Evolutionary conservation across 345 rosid species (phyloP).

Genomic region (Angophora floribunda): DNA sequence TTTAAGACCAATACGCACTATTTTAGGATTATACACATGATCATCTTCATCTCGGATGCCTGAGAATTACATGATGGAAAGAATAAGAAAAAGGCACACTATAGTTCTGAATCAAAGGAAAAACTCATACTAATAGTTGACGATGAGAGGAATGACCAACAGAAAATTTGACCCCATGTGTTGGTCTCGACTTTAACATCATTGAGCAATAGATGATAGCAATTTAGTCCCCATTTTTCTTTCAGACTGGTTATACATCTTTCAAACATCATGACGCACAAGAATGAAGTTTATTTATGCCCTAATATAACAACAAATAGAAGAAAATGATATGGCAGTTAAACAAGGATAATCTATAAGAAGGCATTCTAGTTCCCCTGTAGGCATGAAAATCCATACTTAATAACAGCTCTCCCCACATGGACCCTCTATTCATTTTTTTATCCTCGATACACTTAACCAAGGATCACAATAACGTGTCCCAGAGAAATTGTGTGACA

Average conservation of each 20-base stretch:
- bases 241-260: background rate
- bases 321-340: background rate
- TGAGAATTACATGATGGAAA: slow-evolving; percentile 11
- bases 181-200: background rate
- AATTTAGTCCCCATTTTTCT: background rate
- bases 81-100: background rate
- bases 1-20: slow-evolving; percentile 95
- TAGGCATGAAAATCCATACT: background rate
- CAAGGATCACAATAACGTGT: background rate
- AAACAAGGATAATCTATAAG: background rate
- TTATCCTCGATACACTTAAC: background rate
- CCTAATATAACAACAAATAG: background rate
- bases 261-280: background rate
- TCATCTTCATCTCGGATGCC: slow-evolving; percentile 82
- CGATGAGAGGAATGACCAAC: background rate
- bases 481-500: background rate
- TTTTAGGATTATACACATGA: slow-evolving; percentile 61
- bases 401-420: background rate
- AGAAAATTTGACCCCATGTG: background rate
- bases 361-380: background rate
- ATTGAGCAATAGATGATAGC: background rate
- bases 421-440: background rate
- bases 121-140: background rate
- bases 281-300: background rate
- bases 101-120: background rate